A percentile compares a stretch with the other conserved stretches of the same genome.
These are phyloP conservation scores for Scleroderma bovista DNA, from an alignment of 768 basidiomycete genomes.

Conservation along the genomic window DNA sequence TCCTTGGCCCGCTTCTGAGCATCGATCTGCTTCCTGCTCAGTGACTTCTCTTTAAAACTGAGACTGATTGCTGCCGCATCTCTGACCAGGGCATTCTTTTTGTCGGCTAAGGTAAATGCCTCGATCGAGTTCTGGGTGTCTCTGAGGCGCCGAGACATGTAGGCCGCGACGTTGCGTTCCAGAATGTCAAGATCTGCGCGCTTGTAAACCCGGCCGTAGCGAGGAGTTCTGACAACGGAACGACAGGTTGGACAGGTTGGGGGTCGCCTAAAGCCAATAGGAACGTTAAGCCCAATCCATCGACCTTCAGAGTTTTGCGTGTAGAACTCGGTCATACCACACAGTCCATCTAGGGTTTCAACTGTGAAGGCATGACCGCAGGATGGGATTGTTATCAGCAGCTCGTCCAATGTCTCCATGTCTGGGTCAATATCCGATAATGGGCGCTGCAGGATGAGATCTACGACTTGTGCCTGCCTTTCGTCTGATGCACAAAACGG, in stretches of 20 bases:
- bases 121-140: conserved; percentile 25
- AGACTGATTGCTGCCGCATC: conserved; percentile 11
- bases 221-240: conserved; percentile 45
- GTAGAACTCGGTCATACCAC: conserved; percentile 49
- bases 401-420: conserved; percentile 37
- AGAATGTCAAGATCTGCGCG: conserved; percentile 59
- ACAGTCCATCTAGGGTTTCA: conserved; percentile 63
- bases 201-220: conserved; percentile 60
- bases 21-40: conserved; percentile 2
- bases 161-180: conserved; percentile 54
- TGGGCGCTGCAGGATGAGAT: conserved; percentile 49
- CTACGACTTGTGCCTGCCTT: conserved; percentile 42
- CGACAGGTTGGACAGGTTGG: conserved; percentile 64
- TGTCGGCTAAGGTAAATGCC: conserved; percentile 19
- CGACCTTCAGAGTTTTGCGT: conserved; percentile 23
- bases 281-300: conserved; percentile 43
- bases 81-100: conserved; percentile 9
- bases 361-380: conserved; percentile 68
- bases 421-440: conserved; percentile 44
- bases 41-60: conserved; percentile 8
- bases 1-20: conserved; percentile 9
- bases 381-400: conserved; percentile 53
- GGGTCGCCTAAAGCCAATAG: conserved; percentile 33
- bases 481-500: conserved; percentile 40
- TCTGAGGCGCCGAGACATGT: conserved; percentile 43